Conservation (phyloP, 768 basidiomycete species). For the Cyclocybe aegerita region DNA sequence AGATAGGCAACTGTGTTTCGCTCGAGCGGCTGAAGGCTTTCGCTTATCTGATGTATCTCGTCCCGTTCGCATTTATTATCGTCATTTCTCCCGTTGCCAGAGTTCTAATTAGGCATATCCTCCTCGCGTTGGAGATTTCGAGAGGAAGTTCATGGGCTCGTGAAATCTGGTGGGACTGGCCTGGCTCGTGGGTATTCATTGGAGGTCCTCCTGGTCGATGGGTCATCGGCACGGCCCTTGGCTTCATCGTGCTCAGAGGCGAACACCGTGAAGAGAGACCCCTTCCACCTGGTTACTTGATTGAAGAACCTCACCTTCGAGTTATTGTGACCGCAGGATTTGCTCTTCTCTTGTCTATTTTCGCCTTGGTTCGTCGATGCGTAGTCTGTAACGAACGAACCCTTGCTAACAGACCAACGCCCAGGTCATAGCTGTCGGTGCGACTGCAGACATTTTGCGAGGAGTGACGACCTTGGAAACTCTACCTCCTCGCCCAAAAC, state of each 20-base stretch:
- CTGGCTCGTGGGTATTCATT: constrained; percentile 42
- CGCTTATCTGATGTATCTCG: constrained; percentile 28
- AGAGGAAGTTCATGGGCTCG: constrained; percentile 26
- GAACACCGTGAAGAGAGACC: constrained; percentile 8
- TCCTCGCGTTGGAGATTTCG: constrained; percentile 27
- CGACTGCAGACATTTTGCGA: constrained; percentile 22
- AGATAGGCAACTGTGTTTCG: constrained; percentile 46
- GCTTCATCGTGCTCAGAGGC: constrained; percentile 28
- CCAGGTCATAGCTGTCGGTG: constrained; percentile 29
- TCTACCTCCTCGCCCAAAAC: constrained; percentile 8
- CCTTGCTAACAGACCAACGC: neutral
- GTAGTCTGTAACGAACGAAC: neutral
- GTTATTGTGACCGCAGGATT: constrained; percentile 24
- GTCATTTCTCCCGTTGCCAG: constrained; percentile 26
- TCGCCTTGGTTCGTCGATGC: constrained; percentile 33
- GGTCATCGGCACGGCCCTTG: constrained; percentile 36
- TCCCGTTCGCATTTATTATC: constrained; percentile 28
- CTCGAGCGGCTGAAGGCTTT: constrained; percentile 36
- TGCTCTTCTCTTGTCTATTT: constrained; percentile 29
- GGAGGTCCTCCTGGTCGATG: constrained; percentile 43
- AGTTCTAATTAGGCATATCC: constrained; percentile 26
- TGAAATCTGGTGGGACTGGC: constrained; percentile 41
- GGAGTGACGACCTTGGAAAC: constrained; percentile 37
- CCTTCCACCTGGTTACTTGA: constrained; percentile 22
- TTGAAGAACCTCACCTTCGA: constrained; percentile 37